Conservation (phyloP, 495 filamentous ascomycete species). For the Aspergillus hancockii region DNA sequence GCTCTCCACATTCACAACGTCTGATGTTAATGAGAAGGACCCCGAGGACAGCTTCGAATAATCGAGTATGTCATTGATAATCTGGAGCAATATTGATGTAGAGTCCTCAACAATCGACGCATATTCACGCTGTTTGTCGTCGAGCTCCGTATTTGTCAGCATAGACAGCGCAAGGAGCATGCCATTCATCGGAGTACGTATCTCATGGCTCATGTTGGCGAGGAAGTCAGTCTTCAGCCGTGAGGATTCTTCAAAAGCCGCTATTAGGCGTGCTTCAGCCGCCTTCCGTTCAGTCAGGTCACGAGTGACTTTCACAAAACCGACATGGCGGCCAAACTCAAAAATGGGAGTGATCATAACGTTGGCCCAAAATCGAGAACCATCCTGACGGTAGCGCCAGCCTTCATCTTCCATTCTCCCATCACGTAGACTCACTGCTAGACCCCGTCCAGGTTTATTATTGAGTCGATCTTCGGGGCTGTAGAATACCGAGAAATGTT, state of each 20-base stretch:
- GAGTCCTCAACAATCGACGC: constrained; percentile 79
- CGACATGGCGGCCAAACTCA: constrained; percentile 56
- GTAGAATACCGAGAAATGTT: constrained; percentile 66
- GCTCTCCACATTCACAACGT: constrained; percentile 66
- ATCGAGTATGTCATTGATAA: constrained; percentile 90
- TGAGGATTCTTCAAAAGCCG: constrained; percentile 65
- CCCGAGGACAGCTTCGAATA: constrained; percentile 87
- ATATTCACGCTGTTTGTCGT: constrained; percentile 69
- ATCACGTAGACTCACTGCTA: constrained; percentile 58
- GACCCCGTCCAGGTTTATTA: constrained; percentile 56
- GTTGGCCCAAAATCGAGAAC: constrained; percentile 66
- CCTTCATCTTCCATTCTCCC: constrained; percentile 65
- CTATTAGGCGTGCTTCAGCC: constrained; percentile 56
- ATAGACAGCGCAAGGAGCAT: constrained; percentile 74
- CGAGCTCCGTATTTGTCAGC: constrained; percentile 65
- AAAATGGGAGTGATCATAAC: constrained; percentile 65
- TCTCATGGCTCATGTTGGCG: constrained; percentile 88
- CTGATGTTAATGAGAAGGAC: constrained; percentile 72
- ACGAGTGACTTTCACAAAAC: constrained; percentile 66
- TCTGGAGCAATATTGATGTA: constrained; percentile 76
- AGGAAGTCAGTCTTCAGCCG: constrained; percentile 68
- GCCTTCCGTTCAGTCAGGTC: constrained; percentile 63
- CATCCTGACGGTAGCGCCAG: constrained; percentile 66
- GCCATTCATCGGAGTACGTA: constrained; percentile 78
- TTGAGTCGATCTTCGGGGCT: constrained; percentile 51